Percentiles rank a stretch among this genome's conserved stretches.
Conservation (phyloP, 78 protist species). For the Dictyostelium firmibasis region DNA sequence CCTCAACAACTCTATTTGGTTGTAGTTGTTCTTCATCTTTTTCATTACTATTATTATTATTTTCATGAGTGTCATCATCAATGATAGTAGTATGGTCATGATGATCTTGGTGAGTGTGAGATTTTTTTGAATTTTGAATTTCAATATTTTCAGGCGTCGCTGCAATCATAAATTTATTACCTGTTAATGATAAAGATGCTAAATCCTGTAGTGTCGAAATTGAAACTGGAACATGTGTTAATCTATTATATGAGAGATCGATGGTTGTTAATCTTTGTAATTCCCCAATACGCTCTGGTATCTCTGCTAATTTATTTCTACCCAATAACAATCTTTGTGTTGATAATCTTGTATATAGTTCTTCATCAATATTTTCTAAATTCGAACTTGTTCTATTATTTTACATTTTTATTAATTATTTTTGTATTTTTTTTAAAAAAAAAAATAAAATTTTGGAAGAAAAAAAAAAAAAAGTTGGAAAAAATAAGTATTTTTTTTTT, state of each 20-base stretch:
- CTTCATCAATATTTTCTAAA: conserved; percentile 50
- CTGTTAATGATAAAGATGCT: conserved; percentile 18
- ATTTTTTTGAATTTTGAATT: neutral
- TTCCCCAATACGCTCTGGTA: conserved; percentile 50
- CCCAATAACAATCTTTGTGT: conserved; percentile 37
- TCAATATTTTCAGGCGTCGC: conserved; percentile 7
- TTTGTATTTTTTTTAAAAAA: too few species aligned
- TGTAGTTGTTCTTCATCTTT: neutral
- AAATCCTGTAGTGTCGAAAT: neutral
- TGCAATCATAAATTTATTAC: conserved; percentile 54
- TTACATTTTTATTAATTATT: neutral
- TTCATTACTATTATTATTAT: neutral
- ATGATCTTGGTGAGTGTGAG: neutral
- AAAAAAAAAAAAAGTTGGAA: too few species aligned
- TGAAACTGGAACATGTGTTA: conserved; percentile 20
- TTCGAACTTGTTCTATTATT: conserved; percentile 20
- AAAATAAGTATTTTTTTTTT: neutral
- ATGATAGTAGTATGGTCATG: neutral
- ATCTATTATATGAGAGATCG: conserved; percentile 53
- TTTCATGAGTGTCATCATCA: neutral
- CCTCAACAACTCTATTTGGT: neutral
- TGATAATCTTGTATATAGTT: conserved; percentile 5
- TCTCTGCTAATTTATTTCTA: conserved; percentile 31
- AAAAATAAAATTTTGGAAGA: neutral
- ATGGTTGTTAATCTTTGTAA: neutral